Evolutionary conservation across 148 eudicot genomes (phyloP).

Genomic region (Amaranthus palmeri): DNA sequence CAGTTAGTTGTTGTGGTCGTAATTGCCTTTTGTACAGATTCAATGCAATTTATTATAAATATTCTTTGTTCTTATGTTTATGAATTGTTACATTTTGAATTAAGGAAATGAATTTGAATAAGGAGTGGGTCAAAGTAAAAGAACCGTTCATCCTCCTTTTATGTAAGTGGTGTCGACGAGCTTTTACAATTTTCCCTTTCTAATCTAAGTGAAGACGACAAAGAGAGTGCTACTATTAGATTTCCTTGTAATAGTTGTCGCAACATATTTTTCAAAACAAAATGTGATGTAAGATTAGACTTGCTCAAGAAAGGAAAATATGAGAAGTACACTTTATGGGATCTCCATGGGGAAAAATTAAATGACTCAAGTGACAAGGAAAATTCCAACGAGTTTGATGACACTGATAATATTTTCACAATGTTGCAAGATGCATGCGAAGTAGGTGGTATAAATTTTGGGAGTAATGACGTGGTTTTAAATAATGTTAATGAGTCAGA

Average conservation of each 20-base stretch:
- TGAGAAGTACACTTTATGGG: not conserved
- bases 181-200: conserved; percentile 7
- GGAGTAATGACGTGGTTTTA: too few species aligned
- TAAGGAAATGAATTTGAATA: conserved; percentile 4
- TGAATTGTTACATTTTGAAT: too few species aligned
- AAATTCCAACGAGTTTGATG: not conserved
- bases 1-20: too few species aligned
- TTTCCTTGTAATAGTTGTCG: too few species aligned
- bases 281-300: too few species aligned
- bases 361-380: not conserved
- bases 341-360: conserved; percentile 6
- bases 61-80: too few species aligned
- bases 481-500: not conserved
- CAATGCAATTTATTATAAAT: too few species aligned
- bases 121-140: conserved; percentile 13
- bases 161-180: conserved; percentile 6
- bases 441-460: not conserved
- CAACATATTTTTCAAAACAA: too few species aligned
- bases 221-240: too few species aligned
- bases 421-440: conserved; percentile 16
- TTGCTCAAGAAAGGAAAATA: too few species aligned
- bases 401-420: not conserved
- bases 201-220: not conserved
- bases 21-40: too few species aligned
- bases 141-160: not conserved